phyloP scores from a whole-genome alignment of 2,329 filamentous ascomycete species.

The Scopulariopsis brevicaulis region DNA sequence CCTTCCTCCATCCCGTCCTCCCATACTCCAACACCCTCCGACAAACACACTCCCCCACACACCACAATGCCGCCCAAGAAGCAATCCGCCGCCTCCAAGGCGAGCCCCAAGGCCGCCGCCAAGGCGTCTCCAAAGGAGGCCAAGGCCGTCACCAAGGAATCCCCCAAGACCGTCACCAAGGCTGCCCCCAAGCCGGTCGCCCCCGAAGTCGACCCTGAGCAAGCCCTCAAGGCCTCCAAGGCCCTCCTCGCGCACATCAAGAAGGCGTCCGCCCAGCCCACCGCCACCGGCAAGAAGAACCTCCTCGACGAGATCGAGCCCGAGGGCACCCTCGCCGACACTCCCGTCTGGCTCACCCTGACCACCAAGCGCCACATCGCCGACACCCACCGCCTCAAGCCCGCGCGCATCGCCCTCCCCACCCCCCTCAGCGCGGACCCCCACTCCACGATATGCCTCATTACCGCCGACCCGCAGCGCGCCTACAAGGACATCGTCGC shows the following conservation, averaged over 20 bases:
- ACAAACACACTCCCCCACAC: not conserved
- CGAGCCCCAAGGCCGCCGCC: not conserved
- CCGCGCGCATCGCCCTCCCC: constrained; percentile 68
- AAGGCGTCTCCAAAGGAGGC: constrained; percentile 9
- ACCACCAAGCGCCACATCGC: constrained; percentile 55
- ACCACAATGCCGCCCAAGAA: constrained; percentile 28
- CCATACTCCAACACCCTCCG: not conserved
- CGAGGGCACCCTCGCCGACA: constrained; percentile 21
- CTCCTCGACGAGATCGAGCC: constrained; percentile 36
- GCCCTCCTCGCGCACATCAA: constrained; percentile 52
- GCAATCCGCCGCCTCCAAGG: constrained; percentile 10
- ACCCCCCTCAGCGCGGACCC: constrained; percentile 61
- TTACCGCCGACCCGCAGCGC: constrained; percentile 71
- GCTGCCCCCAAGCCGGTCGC: constrained; percentile 14
- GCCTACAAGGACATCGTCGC: constrained; percentile 83
- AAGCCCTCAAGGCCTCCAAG: constrained; percentile 53
- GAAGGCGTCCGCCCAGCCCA: constrained; percentile 35
- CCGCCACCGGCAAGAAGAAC: constrained; percentile 39
- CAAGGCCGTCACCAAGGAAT: constrained; percentile 9
- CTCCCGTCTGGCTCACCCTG: constrained; percentile 49
- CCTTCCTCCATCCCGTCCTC: not conserved
- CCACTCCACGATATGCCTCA: constrained; percentile 68
- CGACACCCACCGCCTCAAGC: constrained; percentile 72
- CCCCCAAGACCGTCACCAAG: not conserved
- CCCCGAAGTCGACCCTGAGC: constrained; percentile 24